Conservation (phyloP, 2,329 filamentous ascomycete genomes). For the Pseudogymnoascus sp. region DNA sequence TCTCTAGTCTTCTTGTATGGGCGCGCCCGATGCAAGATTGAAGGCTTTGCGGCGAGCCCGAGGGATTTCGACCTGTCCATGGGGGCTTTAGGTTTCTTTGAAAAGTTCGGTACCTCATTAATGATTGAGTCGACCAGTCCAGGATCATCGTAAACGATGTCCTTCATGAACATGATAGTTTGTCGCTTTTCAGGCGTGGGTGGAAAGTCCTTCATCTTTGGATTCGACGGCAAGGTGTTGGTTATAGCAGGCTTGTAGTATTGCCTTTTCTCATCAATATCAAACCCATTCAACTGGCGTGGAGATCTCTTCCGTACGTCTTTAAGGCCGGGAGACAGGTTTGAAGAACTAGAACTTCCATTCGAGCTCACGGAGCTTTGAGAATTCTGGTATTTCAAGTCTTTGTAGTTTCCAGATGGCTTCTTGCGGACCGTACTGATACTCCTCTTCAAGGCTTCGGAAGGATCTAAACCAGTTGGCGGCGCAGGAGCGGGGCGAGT, state of each 20-base stretch:
- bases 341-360: constrained; percentile 26
- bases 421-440: constrained; percentile 21
- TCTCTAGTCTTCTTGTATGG: constrained; percentile 21
- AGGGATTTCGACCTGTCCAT: constrained; percentile 11
- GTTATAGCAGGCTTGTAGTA: constrained; percentile 3
- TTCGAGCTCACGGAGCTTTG: constrained; percentile 13
- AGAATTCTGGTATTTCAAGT: constrained; percentile 13
- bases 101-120: constrained; percentile 34
- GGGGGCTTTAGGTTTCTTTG: constrained; percentile 17
- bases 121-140: constrained; percentile 42
- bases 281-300: constrained; percentile 18
- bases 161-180: constrained; percentile 49
- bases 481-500: constrained; percentile 20
- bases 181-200: constrained; percentile 30
- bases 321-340: constrained; percentile 25
- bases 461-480: constrained; percentile 14
- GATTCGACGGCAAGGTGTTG: constrained; percentile 11
- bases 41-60: constrained; percentile 18
- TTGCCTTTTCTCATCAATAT: constrained; percentile 15
- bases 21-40: constrained; percentile 29
- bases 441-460: constrained; percentile 19
- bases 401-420: constrained; percentile 5
- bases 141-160: constrained; percentile 48
- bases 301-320: constrained; percentile 27
- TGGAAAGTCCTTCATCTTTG: constrained; percentile 4